These are phyloP conservation scores for Lagerstroemia speciosa DNA, from an alignment of 345 rosid genomes.

Conservation along the genomic window DNA sequence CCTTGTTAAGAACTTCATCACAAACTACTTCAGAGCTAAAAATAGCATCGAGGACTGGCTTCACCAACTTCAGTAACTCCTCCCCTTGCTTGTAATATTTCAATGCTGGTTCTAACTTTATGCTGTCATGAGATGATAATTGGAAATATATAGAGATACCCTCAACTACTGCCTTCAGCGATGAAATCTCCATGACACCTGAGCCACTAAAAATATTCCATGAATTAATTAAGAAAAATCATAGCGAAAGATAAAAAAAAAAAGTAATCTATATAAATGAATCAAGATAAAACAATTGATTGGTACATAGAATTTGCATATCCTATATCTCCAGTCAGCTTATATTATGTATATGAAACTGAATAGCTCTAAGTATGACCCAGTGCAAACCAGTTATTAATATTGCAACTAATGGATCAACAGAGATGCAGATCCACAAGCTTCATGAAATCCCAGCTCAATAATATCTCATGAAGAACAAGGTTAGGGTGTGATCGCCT, in stretches of 20 bases:
- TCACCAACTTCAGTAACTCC: conserved; percentile 66
- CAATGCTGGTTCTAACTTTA: conserved; percentile 52
- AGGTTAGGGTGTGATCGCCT: not conserved
- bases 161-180: conserved; percentile 51
- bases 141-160: conserved; percentile 58
- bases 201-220: conserved; percentile 16
- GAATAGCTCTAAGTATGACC: not conserved
- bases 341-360: not conserved
- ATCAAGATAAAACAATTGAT: not conserved
- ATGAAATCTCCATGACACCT: conserved; percentile 75
- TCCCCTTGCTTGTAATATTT: conserved; percentile 66
- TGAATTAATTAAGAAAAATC: not conserved
- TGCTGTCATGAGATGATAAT: conserved; percentile 47
- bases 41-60: conserved; percentile 57
- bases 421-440: not conserved
- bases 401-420: too few species aligned
- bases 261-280: not conserved
- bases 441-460: not conserved
- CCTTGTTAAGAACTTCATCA: conserved; percentile 46
- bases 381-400: not conserved
- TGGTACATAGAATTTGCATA: not conserved
- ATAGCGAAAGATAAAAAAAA: too few species aligned
- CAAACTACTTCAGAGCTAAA: conserved; percentile 47
- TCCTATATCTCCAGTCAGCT: not conserved
- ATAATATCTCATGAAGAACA: not conserved